Percentiles rank a stretch among this genome's conserved stretches.
Conservation (phyloP, 768 basidiomycete species). For the Postia placenta region DNA sequence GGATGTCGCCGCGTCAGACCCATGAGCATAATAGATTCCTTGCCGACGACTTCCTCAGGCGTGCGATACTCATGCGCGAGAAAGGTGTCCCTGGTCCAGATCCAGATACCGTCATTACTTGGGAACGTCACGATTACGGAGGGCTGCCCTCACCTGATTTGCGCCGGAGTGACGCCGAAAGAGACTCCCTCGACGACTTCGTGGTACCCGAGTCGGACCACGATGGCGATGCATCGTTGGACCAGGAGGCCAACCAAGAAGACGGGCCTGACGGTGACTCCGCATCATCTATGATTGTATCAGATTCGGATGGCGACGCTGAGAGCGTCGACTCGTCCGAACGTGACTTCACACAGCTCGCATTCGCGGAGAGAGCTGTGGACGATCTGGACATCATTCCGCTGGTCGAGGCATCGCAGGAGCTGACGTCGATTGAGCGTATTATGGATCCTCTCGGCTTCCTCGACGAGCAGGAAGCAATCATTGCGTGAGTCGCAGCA, state of each 20-base stretch:
- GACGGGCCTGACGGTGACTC: background rate
- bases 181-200: background rate
- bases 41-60: background rate
- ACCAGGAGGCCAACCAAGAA: background rate
- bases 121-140: background rate
- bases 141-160: background rate
- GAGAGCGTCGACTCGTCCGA: background rate
- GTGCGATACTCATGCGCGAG: background rate
- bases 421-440: background rate
- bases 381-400: background rate
- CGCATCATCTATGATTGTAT: background rate
- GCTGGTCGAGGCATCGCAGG: background rate
- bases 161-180: background rate
- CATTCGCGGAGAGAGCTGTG: background rate
- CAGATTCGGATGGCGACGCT: background rate
- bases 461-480: background rate
- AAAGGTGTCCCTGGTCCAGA: background rate
- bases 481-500: background rate
- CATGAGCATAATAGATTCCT: background rate
- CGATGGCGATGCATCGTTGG: background rate
- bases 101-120: background rate
- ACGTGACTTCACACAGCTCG: background rate
- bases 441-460: background rate
- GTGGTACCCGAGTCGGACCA: background rate
- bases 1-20: background rate